Conservation (phyloP, 2,329 filamentous ascomycete genomes). For the Talaromyces atroroseus region DNA sequence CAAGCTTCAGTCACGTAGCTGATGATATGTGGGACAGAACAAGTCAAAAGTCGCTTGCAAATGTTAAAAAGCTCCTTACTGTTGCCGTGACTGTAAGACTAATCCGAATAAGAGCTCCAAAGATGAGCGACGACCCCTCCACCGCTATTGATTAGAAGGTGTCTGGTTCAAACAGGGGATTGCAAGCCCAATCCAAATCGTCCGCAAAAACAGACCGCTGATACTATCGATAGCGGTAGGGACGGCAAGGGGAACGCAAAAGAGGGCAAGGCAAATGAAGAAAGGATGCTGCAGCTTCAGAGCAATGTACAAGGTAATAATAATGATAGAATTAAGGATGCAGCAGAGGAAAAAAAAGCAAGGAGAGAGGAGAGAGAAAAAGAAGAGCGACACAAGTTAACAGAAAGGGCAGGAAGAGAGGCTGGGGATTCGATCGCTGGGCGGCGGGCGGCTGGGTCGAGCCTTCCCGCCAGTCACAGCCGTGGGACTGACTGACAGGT, state of each 20-base stretch:
- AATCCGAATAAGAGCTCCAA: neutral
- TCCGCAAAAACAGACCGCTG: neutral
- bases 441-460: conserved; percentile 14
- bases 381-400: neutral
- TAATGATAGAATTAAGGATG: neutral
- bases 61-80: neutral
- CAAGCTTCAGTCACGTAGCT: neutral
- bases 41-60: neutral
- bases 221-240: neutral
- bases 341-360: neutral
- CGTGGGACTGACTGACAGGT: neutral
- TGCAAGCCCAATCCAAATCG: neutral
- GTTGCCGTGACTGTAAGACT: neutral
- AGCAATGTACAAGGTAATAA: neutral
- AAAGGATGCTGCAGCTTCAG: conserved; percentile 2
- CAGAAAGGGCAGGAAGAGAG: conserved; percentile 4
- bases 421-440: conserved; percentile 13
- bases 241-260: neutral
- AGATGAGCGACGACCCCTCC: neutral
- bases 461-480: conserved; percentile 14
- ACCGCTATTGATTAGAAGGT: neutral
- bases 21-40: neutral
- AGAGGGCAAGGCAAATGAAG: neutral
- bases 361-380: neutral
- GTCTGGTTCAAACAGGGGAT: neutral